Base-by-base conservation (phyloP, 106 monocot genomes). In the Platanthera zijinensis region DNA sequence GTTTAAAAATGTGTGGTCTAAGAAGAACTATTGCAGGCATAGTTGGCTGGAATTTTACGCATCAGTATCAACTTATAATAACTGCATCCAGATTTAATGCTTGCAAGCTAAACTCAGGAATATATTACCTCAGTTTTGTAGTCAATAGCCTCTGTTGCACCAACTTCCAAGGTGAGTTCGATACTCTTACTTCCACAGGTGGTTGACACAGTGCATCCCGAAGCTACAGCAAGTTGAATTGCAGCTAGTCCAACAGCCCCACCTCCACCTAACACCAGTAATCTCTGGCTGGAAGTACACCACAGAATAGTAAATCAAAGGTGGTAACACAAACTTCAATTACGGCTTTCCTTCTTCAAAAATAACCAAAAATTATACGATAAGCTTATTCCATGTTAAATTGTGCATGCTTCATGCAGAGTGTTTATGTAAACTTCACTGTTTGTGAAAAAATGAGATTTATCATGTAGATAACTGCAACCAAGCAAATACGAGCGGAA, bases 171-270 rank as follows among this genome's bases (percentile, higher is more conserved):
- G 51, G 89, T 86, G 15, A 80, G 85, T 25, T 99, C 90, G 71
- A 99, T 84, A 79, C 99, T 99, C 79, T 84, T 81, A 51, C 82
- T 79, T 84, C 99, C 94, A 82, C 99, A 99, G 66, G 91, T 88
- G 57, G 94, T 79, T 82, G 87, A 81, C 11, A 99, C 99, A 64
- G 62, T 84, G 76, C 99, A 99, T 12, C 88, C 92, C 50, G 69
- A 69, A 78, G 90, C 89, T 51, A 89, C 92, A 32, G 94, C 84
- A 72, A 94, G 81, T 78, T 99, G 99, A 84, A 94, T 87, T 77
- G 99, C 99, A 84, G 92, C 85, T 76, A 99, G 61, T 64, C 99
- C 99, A 86, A 99, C 94, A 57, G 99, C 99, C 75, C 99, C 99
- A 50, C 99, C 94, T 78, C 99, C 99, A 75, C 99, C 99, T 52